Percentiles rank a stretch among this genome's conserved stretches.
These are phyloP conservation scores for slime mould (Dictyostelium discoideum) DNA, from an alignment of 78 protist species.

Conservation along the genomic window DNA sequence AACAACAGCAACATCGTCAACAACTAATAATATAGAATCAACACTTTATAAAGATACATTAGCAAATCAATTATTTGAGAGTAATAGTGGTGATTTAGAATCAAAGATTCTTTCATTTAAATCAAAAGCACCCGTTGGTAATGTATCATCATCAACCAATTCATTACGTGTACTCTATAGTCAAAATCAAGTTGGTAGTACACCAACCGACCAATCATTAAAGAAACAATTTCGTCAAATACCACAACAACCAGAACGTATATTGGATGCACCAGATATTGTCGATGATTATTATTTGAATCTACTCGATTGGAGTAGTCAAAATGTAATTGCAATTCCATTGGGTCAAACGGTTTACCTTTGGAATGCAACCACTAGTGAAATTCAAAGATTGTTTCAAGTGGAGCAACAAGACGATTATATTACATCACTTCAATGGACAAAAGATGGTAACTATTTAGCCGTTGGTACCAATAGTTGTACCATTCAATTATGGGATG, in stretches of 20 bases:
- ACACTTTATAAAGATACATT: conserved; percentile 51
- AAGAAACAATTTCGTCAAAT: conserved; percentile 78
- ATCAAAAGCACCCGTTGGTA: conserved; percentile 88
- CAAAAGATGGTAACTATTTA: conserved; percentile 89
- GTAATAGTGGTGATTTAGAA: conserved; percentile 15
- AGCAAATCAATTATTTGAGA: conserved; percentile 40
- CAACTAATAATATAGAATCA: background rate
- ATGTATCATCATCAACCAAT: background rate
- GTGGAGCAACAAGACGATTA: conserved; percentile 73
- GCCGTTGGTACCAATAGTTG: conserved; percentile 97
- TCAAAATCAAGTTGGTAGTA: conserved; percentile 45
- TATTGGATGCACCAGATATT: conserved; percentile 97
- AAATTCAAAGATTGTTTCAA: conserved; percentile 85
- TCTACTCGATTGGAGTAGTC: conserved; percentile 97
- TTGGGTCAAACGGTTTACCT: conserved; percentile 96
- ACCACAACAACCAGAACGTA: conserved; percentile 83
- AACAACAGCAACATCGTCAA: background rate
- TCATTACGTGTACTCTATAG: conserved; percentile 66
- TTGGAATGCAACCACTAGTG: conserved; percentile 97
- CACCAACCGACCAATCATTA: background rate
- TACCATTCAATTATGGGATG: conserved; percentile 96
- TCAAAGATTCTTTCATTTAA: conserved; percentile 93
- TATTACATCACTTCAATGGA: conserved; percentile 94
- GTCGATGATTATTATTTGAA: conserved; percentile 98
- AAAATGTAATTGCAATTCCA: conserved; percentile 97